These are phyloP conservation scores for Magnolia changhungtana DNA, from an alignment of 164 flowering plant species.

Conservation along the genomic window DNA sequence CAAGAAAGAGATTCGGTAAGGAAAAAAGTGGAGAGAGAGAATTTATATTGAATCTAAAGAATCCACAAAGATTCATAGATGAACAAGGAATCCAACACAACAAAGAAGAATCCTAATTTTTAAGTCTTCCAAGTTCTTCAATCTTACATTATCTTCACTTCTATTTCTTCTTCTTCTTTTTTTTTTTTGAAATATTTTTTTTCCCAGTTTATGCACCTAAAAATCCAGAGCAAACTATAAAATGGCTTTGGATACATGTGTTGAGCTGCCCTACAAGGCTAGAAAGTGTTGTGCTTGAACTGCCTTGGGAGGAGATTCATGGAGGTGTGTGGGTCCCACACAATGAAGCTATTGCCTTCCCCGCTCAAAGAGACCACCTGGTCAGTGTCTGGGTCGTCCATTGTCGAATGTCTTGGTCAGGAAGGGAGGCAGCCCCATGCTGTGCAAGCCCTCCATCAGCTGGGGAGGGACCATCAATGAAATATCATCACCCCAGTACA, in stretches of 20 bases:
- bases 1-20: neutral
- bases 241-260: constrained; percentile 33
- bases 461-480: constrained; percentile 35
- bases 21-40: neutral
- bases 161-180: neutral
- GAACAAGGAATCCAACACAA: neutral
- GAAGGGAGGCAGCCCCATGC: constrained; percentile 31
- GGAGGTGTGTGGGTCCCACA: constrained; percentile 67
- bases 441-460: constrained; percentile 45
- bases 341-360: constrained; percentile 62
- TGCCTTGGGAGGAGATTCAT: constrained; percentile 55
- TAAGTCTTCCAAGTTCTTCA: neutral
- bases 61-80: neutral
- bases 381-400: constrained; percentile 54
- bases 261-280: constrained; percentile 86
- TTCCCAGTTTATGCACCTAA: neutral
- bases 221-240: neutral
- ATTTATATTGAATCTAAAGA: neutral
- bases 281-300: constrained; percentile 87
- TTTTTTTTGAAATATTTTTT: neutral
- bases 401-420: constrained; percentile 55
- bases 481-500: constrained; percentile 6
- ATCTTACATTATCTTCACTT: neutral
- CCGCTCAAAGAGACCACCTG: constrained; percentile 63
- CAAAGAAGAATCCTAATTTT: neutral